phyloP scores from a whole-genome alignment of 1,284 basidiomycete species.

The Cerioporus squamosus region DNA sequence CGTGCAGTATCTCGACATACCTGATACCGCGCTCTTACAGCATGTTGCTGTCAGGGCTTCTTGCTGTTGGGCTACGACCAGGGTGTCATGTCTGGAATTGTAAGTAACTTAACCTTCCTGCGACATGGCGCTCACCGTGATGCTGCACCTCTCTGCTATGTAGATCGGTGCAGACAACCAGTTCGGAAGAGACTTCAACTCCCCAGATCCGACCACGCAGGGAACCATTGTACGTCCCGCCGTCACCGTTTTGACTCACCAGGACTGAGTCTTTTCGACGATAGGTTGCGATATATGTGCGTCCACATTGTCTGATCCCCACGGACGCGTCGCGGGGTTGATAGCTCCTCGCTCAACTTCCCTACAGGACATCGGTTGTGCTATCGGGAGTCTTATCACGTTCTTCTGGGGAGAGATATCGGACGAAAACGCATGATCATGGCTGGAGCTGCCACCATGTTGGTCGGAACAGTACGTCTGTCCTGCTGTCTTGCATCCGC shows the following conservation, averaged over 20 bases:
- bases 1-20: background rate
- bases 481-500: background rate
- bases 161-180: constrained; percentile 49
- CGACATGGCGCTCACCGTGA: no score
- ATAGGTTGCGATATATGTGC: constrained; percentile 26
- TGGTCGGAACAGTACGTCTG: constrained; percentile 43
- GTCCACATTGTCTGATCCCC: constrained; percentile 6
- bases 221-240: constrained; percentile 42
- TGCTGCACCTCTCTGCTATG: no score
- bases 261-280: background rate
- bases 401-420: constrained; percentile 46
- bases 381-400: constrained; percentile 33
- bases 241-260: background rate
- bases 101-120: constrained; percentile 12
- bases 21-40: constrained; percentile 21
- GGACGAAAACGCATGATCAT: constrained; percentile 49
- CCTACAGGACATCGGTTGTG: constrained; percentile 45
- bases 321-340: no score
- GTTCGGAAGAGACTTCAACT: constrained; percentile 45
- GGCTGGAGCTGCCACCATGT: constrained; percentile 42
- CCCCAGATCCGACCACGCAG: constrained; percentile 44
- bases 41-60: constrained; percentile 45
- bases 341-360: background rate
- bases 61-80: constrained; percentile 51
- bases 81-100: constrained; percentile 52